Evolutionary conservation across 257 asterid species (phyloP).

Genomic region (Handroanthus guayacan): DNA sequence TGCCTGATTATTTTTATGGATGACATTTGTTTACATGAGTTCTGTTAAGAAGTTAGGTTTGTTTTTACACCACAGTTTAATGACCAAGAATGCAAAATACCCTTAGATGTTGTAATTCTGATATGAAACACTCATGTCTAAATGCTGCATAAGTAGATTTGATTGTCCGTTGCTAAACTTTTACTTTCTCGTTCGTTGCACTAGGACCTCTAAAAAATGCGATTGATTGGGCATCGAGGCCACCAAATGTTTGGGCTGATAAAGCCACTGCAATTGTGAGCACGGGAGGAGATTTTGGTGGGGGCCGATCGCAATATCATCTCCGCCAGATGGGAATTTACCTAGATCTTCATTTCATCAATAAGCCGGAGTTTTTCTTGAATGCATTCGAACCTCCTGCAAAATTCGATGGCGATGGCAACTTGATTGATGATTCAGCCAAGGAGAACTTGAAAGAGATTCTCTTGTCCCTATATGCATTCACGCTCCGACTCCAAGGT

Average conservation of each 20-base stretch:
- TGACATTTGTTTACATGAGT: background rate
- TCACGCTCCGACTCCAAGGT: constrained; percentile 68
- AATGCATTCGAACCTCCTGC: constrained; percentile 68
- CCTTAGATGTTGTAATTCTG: background rate
- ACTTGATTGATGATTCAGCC: constrained; percentile 65
- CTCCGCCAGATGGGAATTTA: constrained; percentile 87
- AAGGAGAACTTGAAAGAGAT: constrained; percentile 57
- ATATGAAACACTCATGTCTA: background rate
- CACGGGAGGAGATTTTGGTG: constrained; percentile 79
- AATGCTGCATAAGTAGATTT: background rate
- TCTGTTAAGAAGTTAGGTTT: too few species aligned
- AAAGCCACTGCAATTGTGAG: constrained; percentile 88
- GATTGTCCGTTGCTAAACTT: background rate
- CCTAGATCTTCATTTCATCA: constrained; percentile 88
- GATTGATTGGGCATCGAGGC: constrained; percentile 90
- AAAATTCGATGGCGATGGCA: constrained; percentile 70
- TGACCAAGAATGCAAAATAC: background rate
- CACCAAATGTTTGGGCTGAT: constrained; percentile 84
- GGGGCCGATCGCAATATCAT: constrained; percentile 84
- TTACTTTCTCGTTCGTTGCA: background rate
- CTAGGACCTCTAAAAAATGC: constrained; percentile 87
- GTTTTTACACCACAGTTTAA: background rate
- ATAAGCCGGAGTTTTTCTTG: constrained; percentile 80
- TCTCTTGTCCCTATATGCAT: constrained; percentile 61
- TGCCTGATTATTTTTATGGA: background rate